Conservation (phyloP, 805 yeast species). For the baker's yeast (Saccharomyces cerevisiae) region DNA sequence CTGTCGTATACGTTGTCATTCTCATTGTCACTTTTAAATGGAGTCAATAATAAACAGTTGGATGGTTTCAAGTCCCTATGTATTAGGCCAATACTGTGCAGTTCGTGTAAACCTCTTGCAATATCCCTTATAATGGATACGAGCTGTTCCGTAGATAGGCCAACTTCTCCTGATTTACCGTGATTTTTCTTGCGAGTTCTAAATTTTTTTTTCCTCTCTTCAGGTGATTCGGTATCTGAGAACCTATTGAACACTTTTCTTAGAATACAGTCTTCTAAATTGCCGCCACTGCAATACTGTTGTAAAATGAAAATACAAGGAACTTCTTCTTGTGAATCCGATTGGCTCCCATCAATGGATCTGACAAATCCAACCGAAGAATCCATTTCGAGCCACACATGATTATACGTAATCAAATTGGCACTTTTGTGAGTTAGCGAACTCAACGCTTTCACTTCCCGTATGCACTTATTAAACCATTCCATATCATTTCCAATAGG, state of each 20-base stretch:
- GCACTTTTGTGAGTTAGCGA: constrained; percentile 39
- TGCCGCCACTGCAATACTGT: constrained; percentile 86
- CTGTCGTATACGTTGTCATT: constrained; percentile 10
- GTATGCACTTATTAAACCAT: constrained; percentile 61
- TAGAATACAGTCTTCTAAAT: constrained; percentile 58
- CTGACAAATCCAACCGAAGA: constrained; percentile 36
- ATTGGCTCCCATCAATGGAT: constrained; percentile 12
- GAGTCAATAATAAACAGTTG: constrained; percentile 53
- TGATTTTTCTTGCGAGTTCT: constrained; percentile 20
- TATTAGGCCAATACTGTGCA: constrained; percentile 68
- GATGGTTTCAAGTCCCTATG: constrained; percentile 89
- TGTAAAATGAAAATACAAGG: constrained; percentile 77
- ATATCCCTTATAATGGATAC: constrained; percentile 60
- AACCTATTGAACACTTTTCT: constrained; percentile 26
- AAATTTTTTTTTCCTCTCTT: constrained; percentile 33
- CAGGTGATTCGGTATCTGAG: constrained; percentile 32
- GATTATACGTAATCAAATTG: constrained; percentile 76
- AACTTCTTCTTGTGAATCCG: constrained; percentile 22
- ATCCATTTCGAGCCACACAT: constrained; percentile 78
- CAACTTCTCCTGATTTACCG: constrained; percentile 9
- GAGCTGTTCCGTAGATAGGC: constrained; percentile 53
- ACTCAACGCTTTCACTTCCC: constrained; percentile 68
- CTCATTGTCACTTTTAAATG: constrained; percentile 15
- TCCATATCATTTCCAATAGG: constrained; percentile 69
- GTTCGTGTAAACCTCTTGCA: constrained; percentile 57